These are phyloP conservation scores for Fusarium napiforme DNA, from an alignment of 2,329 filamentous ascomycete species.

Conservation along the genomic window DNA sequence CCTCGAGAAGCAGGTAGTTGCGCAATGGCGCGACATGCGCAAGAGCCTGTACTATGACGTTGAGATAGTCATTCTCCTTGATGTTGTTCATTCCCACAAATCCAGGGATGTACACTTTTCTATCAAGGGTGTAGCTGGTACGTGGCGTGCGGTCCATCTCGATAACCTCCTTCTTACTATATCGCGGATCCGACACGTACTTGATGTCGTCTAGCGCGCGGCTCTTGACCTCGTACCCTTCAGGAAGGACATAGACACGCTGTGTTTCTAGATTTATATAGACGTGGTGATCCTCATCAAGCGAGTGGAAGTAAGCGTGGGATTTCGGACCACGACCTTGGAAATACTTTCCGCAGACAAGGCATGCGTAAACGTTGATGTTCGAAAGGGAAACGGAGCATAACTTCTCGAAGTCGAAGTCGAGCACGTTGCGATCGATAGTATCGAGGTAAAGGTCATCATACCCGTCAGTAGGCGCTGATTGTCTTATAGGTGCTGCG, in stretches of 20 bases:
- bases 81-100: conserved; percentile 99
- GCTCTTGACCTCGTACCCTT: conserved; percentile 96
- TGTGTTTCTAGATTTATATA: conserved; percentile 98
- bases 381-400: conserved; percentile 96
- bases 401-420: conserved; percentile 99
- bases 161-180: conserved; percentile 82
- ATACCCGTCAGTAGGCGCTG: conserved; percentile 86
- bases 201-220: conserved; percentile 98
- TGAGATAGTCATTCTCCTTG: conserved; percentile 99
- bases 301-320: conserved; percentile 95
- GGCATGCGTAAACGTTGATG: conserved; percentile 97
- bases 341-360: conserved; percentile 98
- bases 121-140: conserved; percentile 78
- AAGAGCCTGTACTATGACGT: conserved; percentile 91
- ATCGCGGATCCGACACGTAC: conserved; percentile 92
- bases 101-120: conserved; percentile 88
- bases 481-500: conserved; percentile 61
- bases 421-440: conserved; percentile 89
- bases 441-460: conserved; percentile 97
- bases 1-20: conserved; percentile 90
- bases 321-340: conserved; percentile 94
- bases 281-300: conserved; percentile 95
- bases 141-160: conserved; percentile 76
- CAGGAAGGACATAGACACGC: conserved; percentile 90
- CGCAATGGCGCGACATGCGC: conserved; percentile 89